Conservation (phyloP, 2,329 filamentous ascomycete species). For the Pyrenochaeta sp. region DNA sequence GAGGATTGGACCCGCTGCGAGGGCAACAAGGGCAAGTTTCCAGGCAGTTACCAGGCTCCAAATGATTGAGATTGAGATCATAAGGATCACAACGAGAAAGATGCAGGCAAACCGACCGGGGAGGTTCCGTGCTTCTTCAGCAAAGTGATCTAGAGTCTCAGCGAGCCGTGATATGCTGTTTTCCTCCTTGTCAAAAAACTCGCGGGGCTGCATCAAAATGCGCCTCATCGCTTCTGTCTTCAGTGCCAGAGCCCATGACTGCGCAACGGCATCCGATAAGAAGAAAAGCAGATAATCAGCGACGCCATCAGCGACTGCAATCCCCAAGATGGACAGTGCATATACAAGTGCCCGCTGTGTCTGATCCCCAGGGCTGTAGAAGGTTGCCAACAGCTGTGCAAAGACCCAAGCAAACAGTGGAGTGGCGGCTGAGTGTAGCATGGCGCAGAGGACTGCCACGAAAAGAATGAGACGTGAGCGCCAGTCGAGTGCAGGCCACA, state of each 20-base stretch:
- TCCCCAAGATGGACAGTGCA: conserved; percentile 72
- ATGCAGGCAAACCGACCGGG: conserved; percentile 80
- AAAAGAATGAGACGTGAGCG: conserved; percentile 64
- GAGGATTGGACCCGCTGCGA: conserved; percentile 74
- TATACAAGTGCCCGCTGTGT: conserved; percentile 66
- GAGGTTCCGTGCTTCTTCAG: conserved; percentile 86
- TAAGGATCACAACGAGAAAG: conserved; percentile 70
- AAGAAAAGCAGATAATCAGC: conserved; percentile 74
- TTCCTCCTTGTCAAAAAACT: conserved; percentile 77
- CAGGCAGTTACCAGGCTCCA: conserved; percentile 82
- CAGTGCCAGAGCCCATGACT: conserved; percentile 78
- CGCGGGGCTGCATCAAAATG: conserved; percentile 77
- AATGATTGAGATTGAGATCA: conserved; percentile 72
- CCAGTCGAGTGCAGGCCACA: conserved; percentile 71
- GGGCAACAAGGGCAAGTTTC: conserved; percentile 80
- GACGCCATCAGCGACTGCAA: conserved; percentile 72
- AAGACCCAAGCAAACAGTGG: conserved; percentile 81
- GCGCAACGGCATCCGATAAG: conserved; percentile 74
- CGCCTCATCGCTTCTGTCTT: conserved; percentile 72
- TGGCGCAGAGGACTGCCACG: conserved; percentile 67
- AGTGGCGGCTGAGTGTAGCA: conserved; percentile 71
- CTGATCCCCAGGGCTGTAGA: conserved; percentile 66
- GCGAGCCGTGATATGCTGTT: conserved; percentile 72
- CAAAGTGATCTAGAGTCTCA: conserved; percentile 79
- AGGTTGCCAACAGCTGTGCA: conserved; percentile 74